Conservation (phyloP, 2,329 filamentous ascomycete genomes). For the Cercospora sp. region DNA sequence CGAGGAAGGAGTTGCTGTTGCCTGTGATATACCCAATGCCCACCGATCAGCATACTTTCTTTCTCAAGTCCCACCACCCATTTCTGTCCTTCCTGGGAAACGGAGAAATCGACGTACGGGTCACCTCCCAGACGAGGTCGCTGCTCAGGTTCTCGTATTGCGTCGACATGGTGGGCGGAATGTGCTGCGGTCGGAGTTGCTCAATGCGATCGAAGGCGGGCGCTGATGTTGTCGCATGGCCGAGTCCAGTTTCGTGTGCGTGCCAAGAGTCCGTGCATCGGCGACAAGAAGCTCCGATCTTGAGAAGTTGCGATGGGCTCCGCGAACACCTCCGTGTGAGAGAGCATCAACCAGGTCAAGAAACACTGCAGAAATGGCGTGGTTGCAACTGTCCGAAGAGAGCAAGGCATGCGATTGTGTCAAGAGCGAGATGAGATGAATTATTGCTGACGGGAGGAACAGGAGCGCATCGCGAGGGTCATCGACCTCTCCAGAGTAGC, state of each 20-base stretch:
- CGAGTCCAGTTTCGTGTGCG: slow-evolving; percentile 1
- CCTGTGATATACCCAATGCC: slow-evolving; percentile 54
- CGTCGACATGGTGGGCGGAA: slow-evolving; percentile 59
- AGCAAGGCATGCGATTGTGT: slow-evolving; percentile 69
- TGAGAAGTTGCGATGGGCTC: neutral
- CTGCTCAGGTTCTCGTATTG: slow-evolving; percentile 68
- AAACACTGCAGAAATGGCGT: slow-evolving; percentile 30
- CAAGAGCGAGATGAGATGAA: neutral
- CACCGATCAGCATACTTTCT: slow-evolving; percentile 13
- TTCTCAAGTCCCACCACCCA: slow-evolving; percentile 3
- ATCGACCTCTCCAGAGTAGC: slow-evolving; percentile 92
- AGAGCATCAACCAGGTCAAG: neutral
- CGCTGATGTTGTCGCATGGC: neutral
- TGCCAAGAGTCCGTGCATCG: slow-evolving; percentile 7
- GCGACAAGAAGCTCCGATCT: slow-evolving; percentile 1
- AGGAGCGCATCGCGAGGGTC: slow-evolving; percentile 98
- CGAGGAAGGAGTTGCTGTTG: slow-evolving; percentile 84
- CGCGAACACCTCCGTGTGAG: neutral
- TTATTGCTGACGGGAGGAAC: slow-evolving; percentile 33
- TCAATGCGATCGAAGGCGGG: slow-evolving; percentile 10
- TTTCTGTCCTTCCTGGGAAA: slow-evolving; percentile 5
- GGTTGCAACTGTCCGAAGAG: slow-evolving; percentile 80
- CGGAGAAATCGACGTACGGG: slow-evolving; percentile 66
- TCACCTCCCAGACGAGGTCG: slow-evolving; percentile 92
- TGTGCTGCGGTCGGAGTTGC: slow-evolving; percentile 30